Evolutionary conservation across 2,329 filamentous ascomycete genomes (phyloP), one percentile per base, ranked within the genome.

Genomic region (Neurospora sp.): DNA sequence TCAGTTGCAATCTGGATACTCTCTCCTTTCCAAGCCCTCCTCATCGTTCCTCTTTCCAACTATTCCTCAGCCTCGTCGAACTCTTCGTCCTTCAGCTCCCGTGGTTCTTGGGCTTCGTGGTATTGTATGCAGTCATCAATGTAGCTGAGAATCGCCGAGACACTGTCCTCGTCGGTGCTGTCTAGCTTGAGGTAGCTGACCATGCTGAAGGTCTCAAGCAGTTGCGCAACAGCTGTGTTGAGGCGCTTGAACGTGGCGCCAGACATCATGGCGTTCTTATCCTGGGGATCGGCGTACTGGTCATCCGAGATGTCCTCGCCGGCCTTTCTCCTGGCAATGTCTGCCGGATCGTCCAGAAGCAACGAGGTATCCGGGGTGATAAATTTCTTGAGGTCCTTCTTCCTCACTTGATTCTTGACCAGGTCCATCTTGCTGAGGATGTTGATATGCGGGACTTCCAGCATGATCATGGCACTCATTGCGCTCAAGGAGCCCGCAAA

Each of bases 391-490:
- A 99, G 79, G 75, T 98, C 93, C 79, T 91, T 91, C 80, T 93
- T 93, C 70, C 90, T 89, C 36, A 98, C 87, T 80, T 96, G 92
- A 46, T 92, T 93, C 79, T 96, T 96, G 74, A 98, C 89, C 72
- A 98, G 87, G 79, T 99, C 96, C 94, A 98, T 98, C 83, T 99
- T 99, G 78, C 91, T 96, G 69, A 99, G 83, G 71, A 99, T 91
- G 79, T 99, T 99, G 78, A 99, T 89, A 78, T 99, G 96, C 4
- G 96, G 96, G 73, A 98, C 89, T 81, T 98, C 96, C 73, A 99
- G 87, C 93, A 98, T 96, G 77, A 99, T 89, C 96, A 99, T 99
- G 73, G 96, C 94, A 77, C 92, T 96, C 96, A 99, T 98, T 74
- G 96, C 96, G 78, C 92, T 96, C 71, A 99, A 84, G 0, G 96